Evolutionary conservation across 2,329 filamentous ascomycete genomes (phyloP), one percentile per base, ranked within the genome.

Genomic region (Pyrenochaeta sp.): DNA sequence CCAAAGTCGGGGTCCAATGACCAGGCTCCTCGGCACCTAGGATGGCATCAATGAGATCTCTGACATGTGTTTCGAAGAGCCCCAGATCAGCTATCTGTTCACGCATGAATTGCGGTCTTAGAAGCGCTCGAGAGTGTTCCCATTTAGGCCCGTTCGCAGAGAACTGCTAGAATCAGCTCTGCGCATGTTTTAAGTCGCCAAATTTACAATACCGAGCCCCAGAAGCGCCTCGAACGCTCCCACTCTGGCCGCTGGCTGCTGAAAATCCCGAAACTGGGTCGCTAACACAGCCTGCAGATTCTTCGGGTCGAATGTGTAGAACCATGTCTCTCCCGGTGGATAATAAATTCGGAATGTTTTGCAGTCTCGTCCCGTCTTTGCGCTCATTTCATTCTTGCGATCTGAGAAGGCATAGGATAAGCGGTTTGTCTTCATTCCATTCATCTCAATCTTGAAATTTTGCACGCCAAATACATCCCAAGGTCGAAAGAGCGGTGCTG

Each of bases 51-150:
- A 39, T n/a, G 13, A 39, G 36, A 19, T 39, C 36, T 5, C n/a
- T 6, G 36, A 39, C 36, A 39, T n/a, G 13, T 36, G 6, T 10
- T 15, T 36, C 34, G 13, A 36, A 72, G 55, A 64, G 7, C 69
- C 56, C 45, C 69, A 74, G 62, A 1, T 15, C 9, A 78, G 61
- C 61, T 58, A 71, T 71, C 53, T 73, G 71, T 12, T 36, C 34
- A 13, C 62, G 62, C 50, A 54, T 75, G 57, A 79, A 79, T 28
- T 75, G 74, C 6, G 68, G 69, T 19, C 75, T 71, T 15, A 79
- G 58, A 8, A 78, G 61, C 12, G 65, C 68, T 9, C 73, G 58
- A 1, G 71, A 74, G 43, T 72, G 68, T 39, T 67, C 64, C 72
- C 73, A 76, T 24, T 22, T 24, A 42, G n/a, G n/a, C 6, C 32